Evolutionary conservation across 495 filamentous ascomycete species (phyloP).

Genomic region (Penicillium ochrochloron): DNA sequence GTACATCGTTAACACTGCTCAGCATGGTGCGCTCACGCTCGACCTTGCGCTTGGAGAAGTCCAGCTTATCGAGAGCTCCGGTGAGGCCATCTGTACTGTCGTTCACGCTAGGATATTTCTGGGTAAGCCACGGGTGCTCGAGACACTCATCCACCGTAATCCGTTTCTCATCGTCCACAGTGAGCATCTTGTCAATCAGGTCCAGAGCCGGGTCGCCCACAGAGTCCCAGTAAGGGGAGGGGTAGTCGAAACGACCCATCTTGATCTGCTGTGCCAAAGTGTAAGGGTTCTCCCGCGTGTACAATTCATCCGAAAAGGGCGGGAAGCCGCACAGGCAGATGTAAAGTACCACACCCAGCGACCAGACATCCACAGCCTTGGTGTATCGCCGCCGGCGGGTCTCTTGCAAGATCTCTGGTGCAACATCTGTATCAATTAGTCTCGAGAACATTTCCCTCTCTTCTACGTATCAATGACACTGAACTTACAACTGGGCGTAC

Average conservation of each 20-base stretch:
- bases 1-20: constrained; percentile 78
- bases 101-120: constrained; percentile 49
- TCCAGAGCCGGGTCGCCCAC: constrained; percentile 90
- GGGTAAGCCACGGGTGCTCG: constrained; percentile 86
- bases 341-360: constrained; percentile 96
- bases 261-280: constrained; percentile 90
- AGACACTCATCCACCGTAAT: constrained; percentile 90
- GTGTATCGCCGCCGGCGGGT: constrained; percentile 82
- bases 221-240: constrained; percentile 96
- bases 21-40: constrained; percentile 84
- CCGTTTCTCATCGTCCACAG: constrained; percentile 79
- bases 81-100: constrained; percentile 96
- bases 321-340: constrained; percentile 98
- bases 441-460: neutral
- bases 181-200: constrained; percentile 94
- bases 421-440: constrained; percentile 70
- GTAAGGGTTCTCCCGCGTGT: constrained; percentile 76
- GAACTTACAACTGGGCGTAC: constrained; percentile 82
- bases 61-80: constrained; percentile 76
- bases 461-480: neutral
- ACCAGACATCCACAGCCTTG: constrained; percentile 96
- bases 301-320: constrained; percentile 94
- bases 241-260: constrained; percentile 87
- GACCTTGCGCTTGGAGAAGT: constrained; percentile 81
- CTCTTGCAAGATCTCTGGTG: constrained; percentile 90